A percentile compares a stretch with the other conserved stretches of the same genome.
Conservation (phyloP, 768 basidiomycete genomes). For the Mycena indigotica region DNA sequence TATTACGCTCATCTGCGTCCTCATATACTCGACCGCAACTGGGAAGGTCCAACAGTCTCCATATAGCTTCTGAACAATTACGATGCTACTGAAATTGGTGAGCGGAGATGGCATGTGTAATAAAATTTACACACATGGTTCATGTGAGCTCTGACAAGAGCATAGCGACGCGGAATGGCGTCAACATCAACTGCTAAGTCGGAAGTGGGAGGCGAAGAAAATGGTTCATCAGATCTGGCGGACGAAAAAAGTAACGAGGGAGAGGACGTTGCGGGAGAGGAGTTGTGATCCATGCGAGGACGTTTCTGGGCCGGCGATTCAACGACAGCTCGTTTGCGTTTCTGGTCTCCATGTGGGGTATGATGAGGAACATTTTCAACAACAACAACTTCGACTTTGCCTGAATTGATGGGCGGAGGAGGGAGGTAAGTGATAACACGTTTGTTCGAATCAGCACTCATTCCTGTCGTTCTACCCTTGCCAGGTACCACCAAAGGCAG, state of each 20-base stretch:
- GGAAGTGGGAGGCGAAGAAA: background rate
- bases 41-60: slow-evolving; percentile 16
- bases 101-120: background rate
- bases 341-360: background rate
- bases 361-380: background rate
- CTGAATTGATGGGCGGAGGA: slow-evolving; percentile 16
- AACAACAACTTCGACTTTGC: slow-evolving; percentile 12
- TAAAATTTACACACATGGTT: slow-evolving; percentile 7
- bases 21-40: slow-evolving; percentile 18
- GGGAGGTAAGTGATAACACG: slow-evolving; percentile 22
- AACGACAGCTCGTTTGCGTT: background rate
- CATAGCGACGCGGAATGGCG: slow-evolving; percentile 10
- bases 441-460: slow-evolving; percentile 13
- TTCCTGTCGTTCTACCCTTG: slow-evolving; percentile 9
- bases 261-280: slow-evolving; percentile 5
- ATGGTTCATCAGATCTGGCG: slow-evolving; percentile 8
- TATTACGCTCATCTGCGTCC: background rate
- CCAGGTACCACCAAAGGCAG: slow-evolving; percentile 7
- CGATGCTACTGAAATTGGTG: slow-evolving; percentile 18
- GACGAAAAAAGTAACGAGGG: slow-evolving; percentile 19
- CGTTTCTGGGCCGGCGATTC: no score
- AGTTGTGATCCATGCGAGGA: slow-evolving; percentile 10
- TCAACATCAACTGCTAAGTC: background rate
- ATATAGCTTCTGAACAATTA: slow-evolving; percentile 3
- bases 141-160: slow-evolving; percentile 10